These are phyloP conservation scores for Podila minutissima DNA, from an alignment of 192 early-diverging fungal genomes.

Conservation along the genomic window DNA sequence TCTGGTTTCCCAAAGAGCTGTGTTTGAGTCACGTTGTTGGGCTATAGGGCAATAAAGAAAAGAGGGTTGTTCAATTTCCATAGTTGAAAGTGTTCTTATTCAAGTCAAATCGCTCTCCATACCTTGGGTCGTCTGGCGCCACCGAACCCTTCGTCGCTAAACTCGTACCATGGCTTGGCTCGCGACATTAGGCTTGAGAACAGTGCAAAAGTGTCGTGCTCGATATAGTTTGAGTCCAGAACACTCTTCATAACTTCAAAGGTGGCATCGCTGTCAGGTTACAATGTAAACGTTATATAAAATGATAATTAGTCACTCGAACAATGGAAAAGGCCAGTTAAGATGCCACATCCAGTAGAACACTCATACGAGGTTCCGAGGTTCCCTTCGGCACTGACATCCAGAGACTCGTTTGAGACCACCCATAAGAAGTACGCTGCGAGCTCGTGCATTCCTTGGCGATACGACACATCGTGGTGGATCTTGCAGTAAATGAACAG, in stretches of 20 bases:
- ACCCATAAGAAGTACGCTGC: constrained; percentile 85
- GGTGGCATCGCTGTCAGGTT: constrained; percentile 33
- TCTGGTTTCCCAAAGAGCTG: constrained; percentile 35
- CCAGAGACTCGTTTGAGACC: constrained; percentile 75
- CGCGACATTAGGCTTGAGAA: constrained; percentile 86
- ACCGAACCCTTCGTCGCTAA: constrained; percentile 61
- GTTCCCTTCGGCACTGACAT: constrained; percentile 18
- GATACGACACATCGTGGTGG: constrained; percentile 88
- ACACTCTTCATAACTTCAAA: constrained; percentile 58
- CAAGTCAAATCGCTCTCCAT: background rate
- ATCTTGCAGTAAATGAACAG: constrained; percentile 94
- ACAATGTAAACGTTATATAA: no score
- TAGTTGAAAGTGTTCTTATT: background rate
- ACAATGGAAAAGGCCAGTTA: no score
- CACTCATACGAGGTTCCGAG: constrained; percentile 36
- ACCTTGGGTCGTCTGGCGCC: constrained; percentile 50
- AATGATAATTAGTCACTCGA: no score
- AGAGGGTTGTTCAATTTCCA: background rate
- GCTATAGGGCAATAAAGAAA: constrained; percentile 6
- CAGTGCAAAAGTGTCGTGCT: constrained; percentile 87
- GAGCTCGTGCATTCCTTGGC: constrained; percentile 99
- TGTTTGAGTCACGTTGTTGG: constrained; percentile 4
- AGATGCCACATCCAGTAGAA: no score
- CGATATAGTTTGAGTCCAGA: constrained; percentile 78
- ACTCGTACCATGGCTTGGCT: constrained; percentile 89